phyloP scores from a whole-genome alignment of 1,284 basidiomycete species.

The Pholiota adiposa region DNA sequence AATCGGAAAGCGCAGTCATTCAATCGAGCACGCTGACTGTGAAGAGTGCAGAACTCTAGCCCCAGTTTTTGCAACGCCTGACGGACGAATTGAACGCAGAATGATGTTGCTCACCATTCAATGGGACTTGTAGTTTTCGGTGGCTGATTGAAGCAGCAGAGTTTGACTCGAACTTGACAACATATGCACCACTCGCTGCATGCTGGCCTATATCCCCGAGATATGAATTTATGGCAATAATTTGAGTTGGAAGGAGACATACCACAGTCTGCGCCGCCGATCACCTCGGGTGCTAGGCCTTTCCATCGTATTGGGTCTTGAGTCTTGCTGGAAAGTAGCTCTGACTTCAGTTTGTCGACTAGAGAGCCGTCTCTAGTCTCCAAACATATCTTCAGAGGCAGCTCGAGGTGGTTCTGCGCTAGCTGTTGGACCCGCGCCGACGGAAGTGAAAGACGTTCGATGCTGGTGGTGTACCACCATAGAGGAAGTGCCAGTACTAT shows the following conservation, averaged over 20 bases:
- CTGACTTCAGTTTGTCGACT: slow-evolving; percentile 25
- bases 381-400: slow-evolving; percentile 59
- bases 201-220: not conserved
- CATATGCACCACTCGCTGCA: slow-evolving; percentile 12
- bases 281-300: slow-evolving; percentile 41
- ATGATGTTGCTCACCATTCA: not conserved
- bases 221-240: not conserved
- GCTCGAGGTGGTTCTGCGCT: slow-evolving; percentile 46
- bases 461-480: slow-evolving; percentile 91
- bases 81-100: not conserved
- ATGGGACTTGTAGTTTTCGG: not conserved
- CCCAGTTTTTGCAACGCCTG: not conserved
- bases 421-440: slow-evolving; percentile 61
- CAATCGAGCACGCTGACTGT: too few relatives aligned
- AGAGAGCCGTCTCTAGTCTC: slow-evolving; percentile 32
- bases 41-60: too few relatives aligned
- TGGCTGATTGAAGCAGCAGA: not conserved
- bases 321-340: slow-evolving; percentile 26
- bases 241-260: slow-evolving; percentile 12
- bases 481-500: slow-evolving; percentile 76
- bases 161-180: slow-evolving; percentile 1
- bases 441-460: slow-evolving; percentile 79
- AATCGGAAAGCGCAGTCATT: too few relatives aligned
- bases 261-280: slow-evolving; percentile 26
- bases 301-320: slow-evolving; percentile 39